Conservation (phyloP, 148 eudicot species). For the Salicornia ramosissima region DNA sequence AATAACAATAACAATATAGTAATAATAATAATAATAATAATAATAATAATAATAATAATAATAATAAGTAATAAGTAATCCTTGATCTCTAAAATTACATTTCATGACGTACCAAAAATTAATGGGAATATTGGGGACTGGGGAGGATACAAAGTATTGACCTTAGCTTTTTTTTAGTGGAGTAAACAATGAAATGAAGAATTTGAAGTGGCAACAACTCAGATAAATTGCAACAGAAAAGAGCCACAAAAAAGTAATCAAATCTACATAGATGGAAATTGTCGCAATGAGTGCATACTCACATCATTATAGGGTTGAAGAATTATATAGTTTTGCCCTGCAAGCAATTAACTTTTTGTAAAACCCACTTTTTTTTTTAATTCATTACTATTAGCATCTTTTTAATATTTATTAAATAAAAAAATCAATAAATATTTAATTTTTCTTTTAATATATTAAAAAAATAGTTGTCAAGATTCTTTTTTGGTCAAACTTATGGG, state of each 20-base stretch:
- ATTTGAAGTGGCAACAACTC: slow-evolving; percentile 2
- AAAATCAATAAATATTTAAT: no score
- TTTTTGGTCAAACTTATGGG: slow-evolving; percentile 24
- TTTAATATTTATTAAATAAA: no score
- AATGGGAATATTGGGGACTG: no score
- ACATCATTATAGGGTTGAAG: slow-evolving; percentile 27
- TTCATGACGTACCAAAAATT: no score
- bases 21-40: no score
- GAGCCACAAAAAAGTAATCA: neutral
- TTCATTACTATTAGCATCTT: neutral
- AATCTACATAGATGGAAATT: slow-evolving; percentile 20
- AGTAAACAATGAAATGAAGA: neutral
- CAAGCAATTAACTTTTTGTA: slow-evolving; percentile 31
- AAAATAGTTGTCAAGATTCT: no score
- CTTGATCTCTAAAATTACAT: no score
- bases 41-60: no score
- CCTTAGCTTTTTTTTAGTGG: neutral
- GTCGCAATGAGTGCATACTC: slow-evolving; percentile 28
- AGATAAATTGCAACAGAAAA: slow-evolving; percentile 1
- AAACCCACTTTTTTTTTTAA: neutral
- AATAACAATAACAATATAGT: no score
- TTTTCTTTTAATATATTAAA: no score
- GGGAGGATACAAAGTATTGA: no score
- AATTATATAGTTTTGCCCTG: slow-evolving; percentile 29
- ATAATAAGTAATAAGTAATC: no score